Base-by-base conservation (phyloP, 2,329 filamentous ascomycete species). In the Xylariales sp. region DNA sequence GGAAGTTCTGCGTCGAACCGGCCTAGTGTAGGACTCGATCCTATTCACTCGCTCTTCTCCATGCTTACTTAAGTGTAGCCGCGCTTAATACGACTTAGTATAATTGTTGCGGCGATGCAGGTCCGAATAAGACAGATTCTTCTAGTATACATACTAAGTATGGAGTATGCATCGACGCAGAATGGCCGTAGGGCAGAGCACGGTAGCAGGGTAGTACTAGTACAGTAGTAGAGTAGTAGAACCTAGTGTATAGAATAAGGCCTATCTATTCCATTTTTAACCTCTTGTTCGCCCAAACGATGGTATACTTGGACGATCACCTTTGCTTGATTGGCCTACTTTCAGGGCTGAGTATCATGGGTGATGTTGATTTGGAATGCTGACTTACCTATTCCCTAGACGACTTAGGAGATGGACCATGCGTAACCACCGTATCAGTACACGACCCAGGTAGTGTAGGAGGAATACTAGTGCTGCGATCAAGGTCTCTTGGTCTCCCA, bases 351-450 rank as follows among this genome's bases (percentile, higher is more conserved):
- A 66, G 46, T 30, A 49, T 23, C 45, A 50, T 61, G 41, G 45
- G 58, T 55, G 50, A 18, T 10, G 52, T 45, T 62, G 50, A 70
- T 70, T 70, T 70, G 66, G 62, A 70, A 70, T 70, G 66, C 59
- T 69, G 57, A 64, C 68, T 59, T 64, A 45, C 16, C 16, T 58
- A 53, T 57, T 59, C 41, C 64, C 65, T 56, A 64, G 41, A 39
- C 46, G 45, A 56, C 59, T 48, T 32, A 50, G 55, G n/a, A 59
- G 48, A 55, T 61, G 28, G 55, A 28, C 46, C 46, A 45, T 52
- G 32, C 18, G 39, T 41, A 41, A 41, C 39, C 39, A 41, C 14
- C 39, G 39, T 41, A 41, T 41, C 12, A 12, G 36, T 39, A 39
- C 32, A 23, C 23, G 23, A 23, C 23, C 23, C 23, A 23, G 23